phyloP scores from a whole-genome alignment of 352 stramenopile genomes.

The Globisporangium echinulatum region DNA sequence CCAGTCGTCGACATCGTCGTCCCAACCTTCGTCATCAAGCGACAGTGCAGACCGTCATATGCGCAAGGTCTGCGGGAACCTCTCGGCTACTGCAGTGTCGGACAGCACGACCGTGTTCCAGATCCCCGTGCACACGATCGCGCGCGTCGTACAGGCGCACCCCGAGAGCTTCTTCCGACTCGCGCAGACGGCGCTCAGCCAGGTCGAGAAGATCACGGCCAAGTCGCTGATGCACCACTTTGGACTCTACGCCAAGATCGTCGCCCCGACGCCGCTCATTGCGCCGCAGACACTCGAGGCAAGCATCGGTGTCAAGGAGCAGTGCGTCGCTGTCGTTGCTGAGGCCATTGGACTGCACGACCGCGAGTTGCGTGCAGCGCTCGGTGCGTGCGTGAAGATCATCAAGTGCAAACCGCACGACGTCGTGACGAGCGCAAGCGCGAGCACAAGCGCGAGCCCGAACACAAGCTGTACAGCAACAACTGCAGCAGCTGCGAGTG shows the following conservation, averaged over 20 bases:
- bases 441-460: background rate
- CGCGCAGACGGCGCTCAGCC: conserved; percentile 61
- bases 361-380: conserved; percentile 20
- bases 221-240: conserved; percentile 83
- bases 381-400: conserved; percentile 27
- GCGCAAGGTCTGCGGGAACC: conserved; percentile 40
- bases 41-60: background rate
- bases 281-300: conserved; percentile 10
- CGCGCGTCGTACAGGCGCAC: conserved; percentile 43
- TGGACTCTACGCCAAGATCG: conserved; percentile 42
- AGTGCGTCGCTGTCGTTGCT: conserved; percentile 28
- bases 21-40: background rate
- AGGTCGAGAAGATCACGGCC: conserved; percentile 79
- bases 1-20: too few species aligned
- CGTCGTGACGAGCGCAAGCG: conserved; percentile 12
- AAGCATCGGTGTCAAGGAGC: conserved; percentile 8
- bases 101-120: conserved; percentile 55
- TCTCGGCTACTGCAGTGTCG: conserved; percentile 47
- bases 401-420: conserved; percentile 23
- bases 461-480: background rate
- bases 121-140: conserved; percentile 45
- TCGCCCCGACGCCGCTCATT: conserved; percentile 27
- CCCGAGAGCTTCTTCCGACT: conserved; percentile 72
- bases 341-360: conserved; percentile 47
- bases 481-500: conserved; percentile 3